Percentiles rank a stretch among this genome's conserved stretches.
These are phyloP conservation scores for Wallemia hederae DNA, from an alignment of 1,284 basidiomycete species.

Conservation along the genomic window DNA sequence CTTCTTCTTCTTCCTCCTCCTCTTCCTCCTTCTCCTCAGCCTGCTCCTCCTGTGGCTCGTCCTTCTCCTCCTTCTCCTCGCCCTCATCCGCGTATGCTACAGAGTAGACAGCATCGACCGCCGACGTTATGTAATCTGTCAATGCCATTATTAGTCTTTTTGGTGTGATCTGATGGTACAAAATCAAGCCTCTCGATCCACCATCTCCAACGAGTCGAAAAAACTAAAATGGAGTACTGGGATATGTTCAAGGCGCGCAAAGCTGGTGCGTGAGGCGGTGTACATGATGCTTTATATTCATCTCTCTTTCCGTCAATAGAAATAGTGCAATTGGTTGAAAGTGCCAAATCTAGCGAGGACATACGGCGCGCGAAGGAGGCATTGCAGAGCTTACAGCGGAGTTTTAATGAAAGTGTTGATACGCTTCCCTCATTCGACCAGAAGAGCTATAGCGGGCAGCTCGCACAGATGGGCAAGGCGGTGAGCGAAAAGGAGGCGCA, in stretches of 20 bases:
- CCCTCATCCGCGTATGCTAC: neutral
- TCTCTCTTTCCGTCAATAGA: neutral
- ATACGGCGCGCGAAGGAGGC: neutral
- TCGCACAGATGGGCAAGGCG: neutral
- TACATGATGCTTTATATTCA: neutral
- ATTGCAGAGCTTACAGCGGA: neutral
- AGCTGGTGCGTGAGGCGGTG: no score
- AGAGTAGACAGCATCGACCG: neutral
- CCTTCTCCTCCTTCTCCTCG: neutral
- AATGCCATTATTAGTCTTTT: neutral
- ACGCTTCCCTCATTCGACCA: neutral
- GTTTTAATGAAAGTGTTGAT: neutral
- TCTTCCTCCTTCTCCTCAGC: neutral
- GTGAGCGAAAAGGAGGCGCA: neutral
- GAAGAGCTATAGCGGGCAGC: neutral
- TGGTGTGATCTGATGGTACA: neutral
- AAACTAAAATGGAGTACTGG: neutral
- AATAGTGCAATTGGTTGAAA: neutral
- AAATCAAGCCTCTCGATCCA: no score
- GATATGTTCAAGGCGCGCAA: neutral
- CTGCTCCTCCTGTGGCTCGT: neutral
- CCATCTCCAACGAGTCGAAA: neutral
- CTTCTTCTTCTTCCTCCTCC: conserved; percentile 1
- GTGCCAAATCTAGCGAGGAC: neutral
- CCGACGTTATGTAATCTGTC: neutral